Evolutionary conservation across 1,284 basidiomycete genomes (phyloP), one percentile per base, ranked within the genome.

Genomic region (Papiliotrema laurentii): DNA sequence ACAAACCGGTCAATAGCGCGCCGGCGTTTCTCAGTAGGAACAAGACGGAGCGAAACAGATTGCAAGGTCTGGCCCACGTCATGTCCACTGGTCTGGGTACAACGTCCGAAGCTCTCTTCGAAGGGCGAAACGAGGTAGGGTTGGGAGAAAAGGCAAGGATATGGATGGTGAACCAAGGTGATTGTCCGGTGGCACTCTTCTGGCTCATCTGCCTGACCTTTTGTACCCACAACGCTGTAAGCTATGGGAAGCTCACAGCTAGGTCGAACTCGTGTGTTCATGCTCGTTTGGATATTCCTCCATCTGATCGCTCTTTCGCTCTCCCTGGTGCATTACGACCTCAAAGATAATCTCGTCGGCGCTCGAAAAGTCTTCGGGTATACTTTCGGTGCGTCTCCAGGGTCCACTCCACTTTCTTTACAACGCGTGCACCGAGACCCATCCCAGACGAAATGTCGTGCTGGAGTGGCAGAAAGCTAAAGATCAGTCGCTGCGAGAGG

Each of bases 161-260:
- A 26, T 93, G 90, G 89, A 86, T 89, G 85, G 87, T 91, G 67
- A 92, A 92, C 67, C 89, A 92, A 66, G 90, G 74, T 63, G 41
- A 48, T 64, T 37, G 22, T 24, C n/a, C n/a, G n/a, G n/a, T n/a
- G n/a, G n/a, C n/a, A n/a, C n/a, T n/a, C n/a, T 27, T 24, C 39
- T 24, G 11, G 37, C 7, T 14, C 24, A 48, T 24, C 35, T 19
- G 9, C 2, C 3, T 41, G 18, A 19, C 18, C 25, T 18, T n/a
- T n/a, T n/a, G n/a, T n/a, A n/a, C n/a, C n/a, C n/a, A n/a, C n/a
- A n/a, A n/a, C n/a, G n/a, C n/a, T n/a, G n/a, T n/a, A n/a, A n/a
- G n/a, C n/a, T n/a, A n/a, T 30, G 42, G 4, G 3, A 19, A 18
- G 43, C 45, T 45, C 27, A 34, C 26, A 28, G 7, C 2, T 35